Evolutionary conservation across 495 filamentous ascomycete genomes (phyloP), one percentile per base, ranked within the genome.

Genomic region (Aspergillus cristatus): DNA sequence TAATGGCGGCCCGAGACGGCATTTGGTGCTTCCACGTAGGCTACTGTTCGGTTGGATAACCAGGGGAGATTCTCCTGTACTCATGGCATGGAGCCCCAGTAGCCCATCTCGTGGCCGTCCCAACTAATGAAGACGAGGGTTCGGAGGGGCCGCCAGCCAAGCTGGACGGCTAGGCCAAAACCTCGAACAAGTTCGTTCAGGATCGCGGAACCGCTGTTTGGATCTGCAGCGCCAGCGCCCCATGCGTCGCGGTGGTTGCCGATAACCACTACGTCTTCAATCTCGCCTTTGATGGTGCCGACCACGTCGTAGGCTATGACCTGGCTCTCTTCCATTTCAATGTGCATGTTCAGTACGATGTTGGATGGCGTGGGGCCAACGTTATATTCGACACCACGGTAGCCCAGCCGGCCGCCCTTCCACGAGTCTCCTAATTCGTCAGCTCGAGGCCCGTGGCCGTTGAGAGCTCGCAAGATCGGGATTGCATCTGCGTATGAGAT

Each of bases 181-280:
- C 86, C 72, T 20, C 75, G 70, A 2, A 80, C 67, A 14, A 91
- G 67, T 55, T 91, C 86, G 16, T 88, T 62, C 67, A 89, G 73
- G 14, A 84, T 66, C 14, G 84, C 86, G 0, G 84, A 86, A 5
- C 85, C 86, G 22, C 76, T 79, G 44, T 81, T 78, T 0, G 85
- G 81, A 41, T 82, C 78, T 1, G 70, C 71, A 15, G 83, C 82
- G 26, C 86, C 82, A 8, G 76, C 76, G 37, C 84, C 76, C 83
- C 83, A 88, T 0, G 83, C 81, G 60, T 93, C 86, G 12, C 84
- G 75, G 48, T 93, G 86, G 47, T 91, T 91, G 3, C 86, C 86
- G 3, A 90, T 60, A 42, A 88, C 63, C 13, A 86, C 81, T 48
- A 90, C 85, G 37, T 82, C 71, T 2, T 72, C 58, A 28, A 87